Percentiles rank a stretch among this genome's conserved stretches.
These are phyloP conservation scores for Calonectria henricotiae DNA, from an alignment of 2,329 filamentous ascomycete species.

Conservation along the genomic window DNA sequence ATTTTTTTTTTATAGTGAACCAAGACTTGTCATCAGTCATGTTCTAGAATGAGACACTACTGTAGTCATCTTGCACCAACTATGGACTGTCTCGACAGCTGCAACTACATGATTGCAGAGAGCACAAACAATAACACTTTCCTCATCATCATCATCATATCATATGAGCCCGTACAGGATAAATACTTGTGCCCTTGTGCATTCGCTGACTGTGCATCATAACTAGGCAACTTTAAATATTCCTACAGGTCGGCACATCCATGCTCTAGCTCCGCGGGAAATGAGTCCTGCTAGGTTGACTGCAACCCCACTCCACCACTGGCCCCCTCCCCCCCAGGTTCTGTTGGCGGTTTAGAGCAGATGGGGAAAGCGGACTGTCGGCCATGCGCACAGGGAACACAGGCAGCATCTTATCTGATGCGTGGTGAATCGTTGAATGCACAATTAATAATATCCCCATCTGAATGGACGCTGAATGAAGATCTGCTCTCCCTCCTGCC, in stretches of 20 bases:
- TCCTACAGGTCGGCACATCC: constrained; percentile 6
- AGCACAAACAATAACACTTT: background rate
- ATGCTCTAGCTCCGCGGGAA: constrained; percentile 17
- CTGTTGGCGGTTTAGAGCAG: constrained; percentile 2
- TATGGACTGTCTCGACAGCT: background rate
- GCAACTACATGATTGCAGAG: background rate
- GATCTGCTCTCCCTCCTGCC: constrained; percentile 10
- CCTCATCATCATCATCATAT: constrained; percentile 3
- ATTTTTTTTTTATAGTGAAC: too few species aligned
- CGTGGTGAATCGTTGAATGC: constrained; percentile 13
- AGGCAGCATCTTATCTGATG: constrained; percentile 38
- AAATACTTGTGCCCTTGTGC: background rate
- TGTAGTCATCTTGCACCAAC: background rate
- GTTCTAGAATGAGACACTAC: background rate
- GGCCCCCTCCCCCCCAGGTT: background rate
- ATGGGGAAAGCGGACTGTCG: constrained; percentile 26
- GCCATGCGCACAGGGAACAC: background rate
- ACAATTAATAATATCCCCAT: constrained; percentile 35
- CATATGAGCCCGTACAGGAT: background rate
- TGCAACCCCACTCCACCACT: background rate
- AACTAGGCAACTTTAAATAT: constrained; percentile 7
- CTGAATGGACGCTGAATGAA: constrained; percentile 20
- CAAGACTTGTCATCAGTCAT: background rate
- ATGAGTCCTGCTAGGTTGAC: constrained; percentile 10
- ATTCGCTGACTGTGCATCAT: constrained; percentile 9